Evolutionary conservation across 202 grass and related monocot genomes (phyloP).

Genomic region (Cymbopogon flexuosus): DNA sequence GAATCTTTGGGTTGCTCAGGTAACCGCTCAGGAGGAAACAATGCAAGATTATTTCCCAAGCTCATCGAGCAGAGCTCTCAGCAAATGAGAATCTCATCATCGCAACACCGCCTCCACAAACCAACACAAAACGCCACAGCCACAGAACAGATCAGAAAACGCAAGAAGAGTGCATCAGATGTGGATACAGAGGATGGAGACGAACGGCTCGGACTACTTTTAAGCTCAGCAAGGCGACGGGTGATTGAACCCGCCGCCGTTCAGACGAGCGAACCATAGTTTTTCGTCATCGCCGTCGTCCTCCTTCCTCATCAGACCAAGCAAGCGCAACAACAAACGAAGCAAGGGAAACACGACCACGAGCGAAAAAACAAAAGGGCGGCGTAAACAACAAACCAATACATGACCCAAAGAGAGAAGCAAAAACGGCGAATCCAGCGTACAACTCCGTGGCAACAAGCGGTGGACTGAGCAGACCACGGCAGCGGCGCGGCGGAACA

Average conservation of each 20-base stretch:
- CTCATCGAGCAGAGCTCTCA: background rate
- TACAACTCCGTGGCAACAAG: too few relatives aligned
- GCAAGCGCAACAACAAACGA: background rate
- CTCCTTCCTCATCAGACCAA: background rate
- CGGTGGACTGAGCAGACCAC: background rate
- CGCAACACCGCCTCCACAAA: background rate
- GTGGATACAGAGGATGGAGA: background rate
- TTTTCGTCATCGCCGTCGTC: slow-evolving; percentile 21
- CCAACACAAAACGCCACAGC: background rate
- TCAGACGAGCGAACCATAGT: slow-evolving; percentile 49
- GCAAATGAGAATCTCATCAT: background rate
- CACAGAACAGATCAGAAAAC: too few relatives aligned
- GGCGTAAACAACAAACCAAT: too few relatives aligned
- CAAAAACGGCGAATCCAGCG: background rate
- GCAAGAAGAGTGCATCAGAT: background rate
- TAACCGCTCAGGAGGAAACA: background rate
- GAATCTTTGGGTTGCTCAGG: background rate
- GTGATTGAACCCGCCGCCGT: slow-evolving; percentile 1
- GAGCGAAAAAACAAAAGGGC: too few relatives aligned
- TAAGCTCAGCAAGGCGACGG: background rate
- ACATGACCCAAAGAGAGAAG: background rate
- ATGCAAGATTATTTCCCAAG: background rate
- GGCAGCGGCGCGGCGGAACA: background rate
- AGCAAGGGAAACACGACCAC: background rate
- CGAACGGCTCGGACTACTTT: background rate